These are phyloP conservation scores for Crepidotus variabilis DNA, from an alignment of 768 basidiomycete genomes.

Conservation along the genomic window DNA sequence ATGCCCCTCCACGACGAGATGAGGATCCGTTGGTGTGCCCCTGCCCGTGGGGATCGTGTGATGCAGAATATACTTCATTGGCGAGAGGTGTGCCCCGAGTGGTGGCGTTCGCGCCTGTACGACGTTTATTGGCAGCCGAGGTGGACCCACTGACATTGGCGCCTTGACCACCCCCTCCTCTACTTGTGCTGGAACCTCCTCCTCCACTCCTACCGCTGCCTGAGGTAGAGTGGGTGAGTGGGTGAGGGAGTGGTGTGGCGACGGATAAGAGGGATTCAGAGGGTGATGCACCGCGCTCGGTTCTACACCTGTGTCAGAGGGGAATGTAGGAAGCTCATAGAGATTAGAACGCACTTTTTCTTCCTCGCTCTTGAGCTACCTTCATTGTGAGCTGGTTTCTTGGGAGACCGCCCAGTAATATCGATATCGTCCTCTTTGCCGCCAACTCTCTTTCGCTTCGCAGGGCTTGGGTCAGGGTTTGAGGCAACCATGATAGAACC, in stretches of 20 bases:
- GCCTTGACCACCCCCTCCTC: constrained; percentile 22
- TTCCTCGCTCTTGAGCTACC: constrained; percentile 44
- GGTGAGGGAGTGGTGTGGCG: constrained; percentile 56
- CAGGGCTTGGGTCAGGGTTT: constrained; percentile 56
- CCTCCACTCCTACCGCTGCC: background rate
- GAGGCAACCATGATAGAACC: constrained; percentile 49
- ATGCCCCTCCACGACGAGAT: constrained; percentile 21
- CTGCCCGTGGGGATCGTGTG: constrained; percentile 15
- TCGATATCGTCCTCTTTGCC: constrained; percentile 66
- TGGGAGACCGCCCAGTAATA: constrained; percentile 48
- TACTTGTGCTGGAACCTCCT: constrained; percentile 18
- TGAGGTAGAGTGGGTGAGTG: constrained; percentile 26
- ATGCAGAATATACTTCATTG: constrained; percentile 28
- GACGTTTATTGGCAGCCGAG: constrained; percentile 36
- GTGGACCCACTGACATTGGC: constrained; percentile 8
- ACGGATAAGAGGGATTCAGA: constrained; percentile 72
- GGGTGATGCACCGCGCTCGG: constrained; percentile 64
- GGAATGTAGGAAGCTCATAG: constrained; percentile 7
- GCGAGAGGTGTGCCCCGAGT: constrained; percentile 38
- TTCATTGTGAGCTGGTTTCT: constrained; percentile 55
- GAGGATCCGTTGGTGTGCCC: constrained; percentile 26
- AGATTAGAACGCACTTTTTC: constrained; percentile 51
- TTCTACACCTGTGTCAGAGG: constrained; percentile 29
- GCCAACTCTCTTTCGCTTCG: constrained; percentile 55
- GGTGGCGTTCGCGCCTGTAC: constrained; percentile 34